phyloP scores from a whole-genome alignment of 2,329 filamentous ascomycete genomes.

The Tolypocladium tropicale region DNA sequence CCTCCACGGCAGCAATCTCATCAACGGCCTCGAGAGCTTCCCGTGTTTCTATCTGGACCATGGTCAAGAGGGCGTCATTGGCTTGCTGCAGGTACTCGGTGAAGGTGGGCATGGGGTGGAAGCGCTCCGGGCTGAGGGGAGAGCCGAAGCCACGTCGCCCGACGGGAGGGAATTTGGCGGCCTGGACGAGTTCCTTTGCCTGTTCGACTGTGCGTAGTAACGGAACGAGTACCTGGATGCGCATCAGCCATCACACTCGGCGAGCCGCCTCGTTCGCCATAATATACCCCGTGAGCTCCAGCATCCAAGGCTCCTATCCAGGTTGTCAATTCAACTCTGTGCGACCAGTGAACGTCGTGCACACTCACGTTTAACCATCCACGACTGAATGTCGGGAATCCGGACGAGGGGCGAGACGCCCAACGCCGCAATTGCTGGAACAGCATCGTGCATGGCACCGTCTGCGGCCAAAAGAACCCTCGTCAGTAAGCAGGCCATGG shows the following conservation, averaged over 20 bases:
- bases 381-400: slow-evolving; percentile 39
- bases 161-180: slow-evolving; percentile 39
- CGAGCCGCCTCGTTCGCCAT: not conserved
- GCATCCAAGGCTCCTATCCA: slow-evolving; percentile 34
- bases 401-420: slow-evolving; percentile 35
- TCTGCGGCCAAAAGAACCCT: slow-evolving; percentile 17
- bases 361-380: slow-evolving; percentile 33
- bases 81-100: slow-evolving; percentile 39
- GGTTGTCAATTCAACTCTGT: not conserved
- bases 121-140: slow-evolving; percentile 32
- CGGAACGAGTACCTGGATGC: slow-evolving; percentile 33
- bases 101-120: slow-evolving; percentile 31
- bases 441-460: slow-evolving; percentile 41
- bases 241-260: slow-evolving; percentile 5
- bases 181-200: slow-evolving; percentile 32
- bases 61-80: slow-evolving; percentile 45
- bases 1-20: slow-evolving; percentile 48
- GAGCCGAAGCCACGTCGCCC: slow-evolving; percentile 40
- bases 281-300: slow-evolving; percentile 33
- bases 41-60: slow-evolving; percentile 58
- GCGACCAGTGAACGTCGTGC: not conserved
- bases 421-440: slow-evolving; percentile 38
- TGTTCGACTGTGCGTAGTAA: slow-evolving; percentile 32
- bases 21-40: slow-evolving; percentile 52
- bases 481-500: not conserved